Base-by-base conservation (phyloP, 179 eudicot species). In the Corrigiola litoralis region DNA sequence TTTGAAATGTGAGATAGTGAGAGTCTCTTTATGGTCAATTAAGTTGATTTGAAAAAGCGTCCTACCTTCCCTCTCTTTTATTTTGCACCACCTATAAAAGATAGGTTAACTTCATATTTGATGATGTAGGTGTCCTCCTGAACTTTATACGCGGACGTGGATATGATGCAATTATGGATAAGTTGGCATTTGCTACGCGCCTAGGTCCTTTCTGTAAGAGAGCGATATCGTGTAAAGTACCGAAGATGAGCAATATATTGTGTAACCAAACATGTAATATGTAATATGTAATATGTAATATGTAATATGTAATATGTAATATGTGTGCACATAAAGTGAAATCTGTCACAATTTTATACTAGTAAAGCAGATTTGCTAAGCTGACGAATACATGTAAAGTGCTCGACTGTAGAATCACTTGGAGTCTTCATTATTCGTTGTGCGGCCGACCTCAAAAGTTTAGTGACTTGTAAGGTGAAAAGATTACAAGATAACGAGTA, bases 151-250 rank as follows among this genome's bases (percentile, higher is more conserved):
- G 41, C 21, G 29, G 32, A 67, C 33, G 44, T 38, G 52, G 52
- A 54, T 56, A 31, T 32, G 29, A 7, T 9, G 6, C 57, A 1
- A 28, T 29, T 14, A 44, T 46, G 53, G 40, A 18, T 33, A 24
- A 23, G 49, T 58, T 24, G 63, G 49, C 9, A 33, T 5, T 18
- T 40, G n/a, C n/a, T n/a, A n/a, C n/a, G n/a, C n/a, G n/a, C n/a
- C n/a, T n/a, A n/a, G n/a, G n/a, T n/a, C n/a, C 4, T 14, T 21
- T 20, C 3, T 44, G 23, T 24, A 38, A 40, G 31, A 60, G 16
- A 38, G 28, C 16, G 7, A 28, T 65, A 66, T 65, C 61, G 75
- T 72, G 70, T 65, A 72, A 65, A 72, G 65, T 21, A 23, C 18
- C 38, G 17, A 28, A 9, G 44, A 61, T 42, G 61, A 59, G 16